These are phyloP conservation scores for Monascus purpureus DNA, from an alignment of 495 filamentous ascomycete species.

Conservation along the genomic window DNA sequence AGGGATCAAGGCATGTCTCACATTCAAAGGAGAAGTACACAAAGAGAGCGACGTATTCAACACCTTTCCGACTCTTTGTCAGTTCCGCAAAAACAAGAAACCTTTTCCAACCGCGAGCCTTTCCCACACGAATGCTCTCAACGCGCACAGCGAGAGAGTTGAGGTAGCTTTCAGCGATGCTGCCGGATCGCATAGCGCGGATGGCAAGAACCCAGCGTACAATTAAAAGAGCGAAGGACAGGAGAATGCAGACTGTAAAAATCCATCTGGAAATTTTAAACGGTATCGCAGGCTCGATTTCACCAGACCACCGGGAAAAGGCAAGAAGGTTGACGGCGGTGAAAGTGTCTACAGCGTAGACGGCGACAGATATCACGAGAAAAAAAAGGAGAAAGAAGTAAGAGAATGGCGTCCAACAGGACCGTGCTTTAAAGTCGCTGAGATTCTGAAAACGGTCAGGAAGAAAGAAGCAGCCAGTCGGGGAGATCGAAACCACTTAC, in stretches of 20 bases:
- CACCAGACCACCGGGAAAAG: conserved; percentile 57
- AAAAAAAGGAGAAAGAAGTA: conserved; percentile 76
- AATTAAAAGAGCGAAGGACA: conserved; percentile 63
- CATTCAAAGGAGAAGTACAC: conserved; percentile 91
- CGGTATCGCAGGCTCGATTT: conserved; percentile 53
- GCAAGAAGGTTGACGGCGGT: conserved; percentile 81
- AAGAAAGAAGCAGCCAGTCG: conserved; percentile 3
- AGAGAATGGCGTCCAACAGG: conserved; percentile 61
- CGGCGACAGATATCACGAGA: conserved; percentile 61
- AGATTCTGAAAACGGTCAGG: conserved; percentile 50
- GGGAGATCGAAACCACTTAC: conserved; percentile 36
- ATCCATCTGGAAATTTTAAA: conserved; percentile 72
- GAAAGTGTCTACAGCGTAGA: conserved; percentile 83
- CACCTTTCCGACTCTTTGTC: conserved; percentile 81
- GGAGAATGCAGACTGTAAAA: conserved; percentile 76
- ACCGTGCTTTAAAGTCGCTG: conserved; percentile 71
- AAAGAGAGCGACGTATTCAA: conserved; percentile 84
- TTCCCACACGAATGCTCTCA: conserved; percentile 59
- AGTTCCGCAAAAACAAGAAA: conserved; percentile 88
- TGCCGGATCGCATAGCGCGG: conserved; percentile 64
- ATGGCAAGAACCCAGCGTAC: conserved; percentile 68
- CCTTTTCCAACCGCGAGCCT: conserved; percentile 59
- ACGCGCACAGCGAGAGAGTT: conserved; percentile 71
- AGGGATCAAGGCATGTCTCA: conserved; percentile 22
- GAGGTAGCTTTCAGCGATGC: conserved; percentile 83